phyloP scores from a whole-genome alignment of 768 basidiomycete genomes.

The Mycena pura region DNA sequence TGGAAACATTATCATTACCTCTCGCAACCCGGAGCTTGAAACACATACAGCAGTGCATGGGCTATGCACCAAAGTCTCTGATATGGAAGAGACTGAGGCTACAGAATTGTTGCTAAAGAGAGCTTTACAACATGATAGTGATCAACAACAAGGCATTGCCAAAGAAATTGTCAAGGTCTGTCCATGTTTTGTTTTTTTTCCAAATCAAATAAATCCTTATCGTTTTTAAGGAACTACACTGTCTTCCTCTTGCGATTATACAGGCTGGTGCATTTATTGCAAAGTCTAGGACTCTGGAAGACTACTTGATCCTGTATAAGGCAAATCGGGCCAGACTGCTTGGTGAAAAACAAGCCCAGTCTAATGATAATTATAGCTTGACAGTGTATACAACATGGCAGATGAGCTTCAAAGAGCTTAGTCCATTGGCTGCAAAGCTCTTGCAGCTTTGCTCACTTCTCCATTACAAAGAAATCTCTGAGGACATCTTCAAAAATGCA shows the following conservation, averaged over 20 bases:
- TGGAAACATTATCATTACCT: slow-evolving; percentile 18
- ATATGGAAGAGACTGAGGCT: slow-evolving; percentile 1
- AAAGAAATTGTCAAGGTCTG: slow-evolving; percentile 12
- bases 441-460: not conserved
- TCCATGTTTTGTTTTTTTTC: not conserved
- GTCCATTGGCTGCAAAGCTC: not conserved
- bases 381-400: slow-evolving; percentile 11
- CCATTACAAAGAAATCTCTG: not conserved
- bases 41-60: too few relatives aligned
- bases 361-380: not conserved
- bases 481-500: not conserved
- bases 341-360: not conserved
- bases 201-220: not conserved
- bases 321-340: not conserved
- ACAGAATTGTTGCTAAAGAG: slow-evolving; percentile 2
- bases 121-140: not conserved
- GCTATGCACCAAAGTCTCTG: not conserved
- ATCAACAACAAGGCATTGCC: too few relatives aligned
- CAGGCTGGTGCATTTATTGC: slow-evolving; percentile 14
- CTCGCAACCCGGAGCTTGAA: not conserved
- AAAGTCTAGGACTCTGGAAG: not conserved
- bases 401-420: slow-evolving; percentile 10
- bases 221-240: not conserved
- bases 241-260: slow-evolving; percentile 9
- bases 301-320: not conserved